Evolutionary conservation across 805 yeast genomes (phyloP), one percentile per base, ranked within the genome.

Genomic region (Schwanniomyces sp.): DNA sequence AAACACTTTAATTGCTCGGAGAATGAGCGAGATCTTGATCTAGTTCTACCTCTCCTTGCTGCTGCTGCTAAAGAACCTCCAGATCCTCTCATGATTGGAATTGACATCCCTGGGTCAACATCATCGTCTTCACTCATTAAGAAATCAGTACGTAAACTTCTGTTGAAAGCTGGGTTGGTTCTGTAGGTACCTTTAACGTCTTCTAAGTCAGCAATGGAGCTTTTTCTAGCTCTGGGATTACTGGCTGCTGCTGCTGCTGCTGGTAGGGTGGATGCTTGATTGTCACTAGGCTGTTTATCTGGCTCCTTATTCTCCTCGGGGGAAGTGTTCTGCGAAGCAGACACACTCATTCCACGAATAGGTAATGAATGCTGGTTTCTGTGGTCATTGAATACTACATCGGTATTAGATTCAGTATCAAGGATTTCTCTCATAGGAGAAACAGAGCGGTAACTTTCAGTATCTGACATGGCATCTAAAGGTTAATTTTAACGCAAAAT

Each of bases 381-480:
- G 54, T 72, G 76, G 56, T 72, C 77, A 46, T 70, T 63, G 47
- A 72, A 60, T 14, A 64, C 63, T 40, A 68, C 69, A 45, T 69
- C 75, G 27, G 63, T 59, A 41, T 50, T 58, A 52, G 52, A 52
- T 48, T 44, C 54, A 18, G 49, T 54, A 26, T 55, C 46, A 34
- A 51, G 58, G 43, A 59, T 45, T 26, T 56, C 58, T 51, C 59
- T 58, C 42, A 55, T 36, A 14, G 66, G 58, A n/a, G 67, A 59
- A 18, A 55, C 59, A 26, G 65, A 61, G 50, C 55, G 61, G 57
- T 55, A 65, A 52, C 72, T 66, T 55, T 71, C 76, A 40, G 64
- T 56, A 57, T 72, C 77, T 40, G 76, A 72, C 77, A 72, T 72
- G 32, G 21, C 49, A 24, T 32, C 21, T 29, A 29, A 44, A 41